phyloP scores from a whole-genome alignment of 1,139 yeast species.

The Debaryomyces coudertii region DNA sequence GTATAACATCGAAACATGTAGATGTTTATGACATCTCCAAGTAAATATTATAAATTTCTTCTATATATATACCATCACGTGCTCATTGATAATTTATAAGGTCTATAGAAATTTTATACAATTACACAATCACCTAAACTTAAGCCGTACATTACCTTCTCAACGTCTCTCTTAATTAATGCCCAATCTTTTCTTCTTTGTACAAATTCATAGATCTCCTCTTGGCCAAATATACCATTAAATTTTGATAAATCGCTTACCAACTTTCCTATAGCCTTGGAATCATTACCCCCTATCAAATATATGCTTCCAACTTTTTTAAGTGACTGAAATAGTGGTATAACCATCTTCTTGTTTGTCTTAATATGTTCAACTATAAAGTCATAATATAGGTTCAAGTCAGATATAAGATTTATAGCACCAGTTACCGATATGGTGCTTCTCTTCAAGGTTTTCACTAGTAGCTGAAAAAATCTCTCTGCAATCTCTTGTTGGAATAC shows the following conservation, averaged over 20 bases:
- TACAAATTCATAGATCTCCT: slow-evolving; percentile 90
- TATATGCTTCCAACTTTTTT: slow-evolving; percentile 84
- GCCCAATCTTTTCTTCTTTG: slow-evolving; percentile 89
- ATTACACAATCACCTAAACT: slow-evolving; percentile 65
- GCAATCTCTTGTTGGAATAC: slow-evolving; percentile 95
- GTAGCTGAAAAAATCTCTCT: slow-evolving; percentile 74
- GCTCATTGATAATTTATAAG: no score
- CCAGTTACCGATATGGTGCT: slow-evolving; percentile 78
- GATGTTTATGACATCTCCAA: neutral
- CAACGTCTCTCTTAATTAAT: slow-evolving; percentile 74
- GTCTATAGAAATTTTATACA: neutral
- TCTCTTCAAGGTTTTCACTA: slow-evolving; percentile 73
- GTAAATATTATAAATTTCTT: neutral
- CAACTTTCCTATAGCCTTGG: slow-evolving; percentile 82
- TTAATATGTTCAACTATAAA: slow-evolving; percentile 64
- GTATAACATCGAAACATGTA: slow-evolving; percentile 8
- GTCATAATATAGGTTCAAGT: slow-evolving; percentile 73
- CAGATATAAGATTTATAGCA: slow-evolving; percentile 75
- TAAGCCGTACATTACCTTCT: slow-evolving; percentile 92
- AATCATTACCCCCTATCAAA: slow-evolving; percentile 72
- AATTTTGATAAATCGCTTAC: slow-evolving; percentile 84
- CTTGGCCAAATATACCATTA: slow-evolving; percentile 88
- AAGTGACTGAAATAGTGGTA: slow-evolving; percentile 78
- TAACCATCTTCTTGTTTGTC: slow-evolving; percentile 62
- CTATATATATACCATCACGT: neutral